Conservation (phyloP, 192 early-diverging fungal genomes). For the Umbelopsis sp. region DNA sequence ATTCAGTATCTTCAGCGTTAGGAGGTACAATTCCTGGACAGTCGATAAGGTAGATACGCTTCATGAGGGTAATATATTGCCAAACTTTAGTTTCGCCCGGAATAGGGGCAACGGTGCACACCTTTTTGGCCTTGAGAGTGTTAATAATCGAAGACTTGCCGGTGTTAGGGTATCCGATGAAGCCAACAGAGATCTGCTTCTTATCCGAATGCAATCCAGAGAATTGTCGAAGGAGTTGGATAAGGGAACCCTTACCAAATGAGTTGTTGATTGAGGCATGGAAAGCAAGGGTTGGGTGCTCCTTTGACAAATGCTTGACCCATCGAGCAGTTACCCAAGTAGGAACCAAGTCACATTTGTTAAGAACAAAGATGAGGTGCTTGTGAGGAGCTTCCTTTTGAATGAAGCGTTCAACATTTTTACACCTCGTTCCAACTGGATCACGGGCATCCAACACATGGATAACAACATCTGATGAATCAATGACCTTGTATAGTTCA, state of each 20-base stretch:
- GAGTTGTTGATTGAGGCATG: constrained; percentile 98
- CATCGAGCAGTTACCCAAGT: constrained; percentile 98
- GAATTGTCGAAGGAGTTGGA: constrained; percentile 98
- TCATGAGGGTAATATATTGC: constrained; percentile 99
- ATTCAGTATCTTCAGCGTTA: constrained; percentile 83
- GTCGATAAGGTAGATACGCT: constrained; percentile 97
- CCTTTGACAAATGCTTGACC: constrained; percentile 88
- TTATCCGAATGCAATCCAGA: constrained; percentile 92
- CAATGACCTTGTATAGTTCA: constrained; percentile 98
- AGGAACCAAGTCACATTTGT: constrained; percentile 99
- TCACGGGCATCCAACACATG: constrained; percentile 99
- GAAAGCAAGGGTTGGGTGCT: constrained; percentile 97
- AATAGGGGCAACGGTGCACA: constrained; percentile 97
- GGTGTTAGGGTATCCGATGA: constrained; percentile 98
- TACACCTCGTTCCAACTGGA: constrained; percentile 94
- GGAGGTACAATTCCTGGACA: constrained; percentile 98
- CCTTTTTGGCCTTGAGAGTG: constrained; percentile 92
- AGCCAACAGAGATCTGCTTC: constrained; percentile 98
- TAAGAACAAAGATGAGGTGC: constrained; percentile 93
- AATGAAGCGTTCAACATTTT: constrained; percentile 87
- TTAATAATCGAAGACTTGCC: constrained; percentile 99
- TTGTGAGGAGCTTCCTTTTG: constrained; percentile 95
- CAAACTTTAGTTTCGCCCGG: constrained; percentile 98
- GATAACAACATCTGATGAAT: constrained; percentile 94
- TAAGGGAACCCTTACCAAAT: constrained; percentile 98